Conservation (phyloP, 257 asterid species). For the Nicotiana obtusifolia region DNA sequence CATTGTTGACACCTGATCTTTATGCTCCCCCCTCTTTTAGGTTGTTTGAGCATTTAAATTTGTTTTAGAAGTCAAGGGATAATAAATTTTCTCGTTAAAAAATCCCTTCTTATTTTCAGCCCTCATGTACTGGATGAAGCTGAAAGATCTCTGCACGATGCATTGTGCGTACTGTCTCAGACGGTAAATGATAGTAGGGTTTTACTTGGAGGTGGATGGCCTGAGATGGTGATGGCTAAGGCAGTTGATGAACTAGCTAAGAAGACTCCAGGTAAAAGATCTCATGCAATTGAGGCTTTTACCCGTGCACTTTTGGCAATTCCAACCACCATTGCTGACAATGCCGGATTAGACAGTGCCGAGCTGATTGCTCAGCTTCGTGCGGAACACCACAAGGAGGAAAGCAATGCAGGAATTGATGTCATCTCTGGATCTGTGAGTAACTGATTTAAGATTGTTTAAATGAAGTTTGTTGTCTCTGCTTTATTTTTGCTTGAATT, state of each 20-base stretch:
- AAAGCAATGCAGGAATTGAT: slow-evolving; percentile 74
- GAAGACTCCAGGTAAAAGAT: slow-evolving; percentile 83
- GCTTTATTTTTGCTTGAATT: neutral
- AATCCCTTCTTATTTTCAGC: slow-evolving; percentile 30
- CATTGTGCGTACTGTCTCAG: slow-evolving; percentile 89
- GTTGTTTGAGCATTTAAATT: neutral
- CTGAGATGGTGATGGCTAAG: slow-evolving; percentile 95
- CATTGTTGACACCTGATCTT: neutral
- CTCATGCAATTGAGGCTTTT: slow-evolving; percentile 96
- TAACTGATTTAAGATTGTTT: slow-evolving; percentile 2
- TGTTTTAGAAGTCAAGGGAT: neutral
- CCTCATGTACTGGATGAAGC: slow-evolving; percentile 97
- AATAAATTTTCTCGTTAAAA: neutral
- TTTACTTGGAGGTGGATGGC: slow-evolving; percentile 96
- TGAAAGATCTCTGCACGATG: slow-evolving; percentile 93
- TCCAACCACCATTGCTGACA: slow-evolving; percentile 92
- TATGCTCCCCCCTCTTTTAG: no score
- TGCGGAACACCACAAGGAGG: slow-evolving; percentile 89
- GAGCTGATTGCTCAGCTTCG: slow-evolving; percentile 91
- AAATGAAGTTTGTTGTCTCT: neutral
- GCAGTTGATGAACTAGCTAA: slow-evolving; percentile 91
- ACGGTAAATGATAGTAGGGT: slow-evolving; percentile 93
- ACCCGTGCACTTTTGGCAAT: slow-evolving; percentile 81
- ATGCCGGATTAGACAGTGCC: slow-evolving; percentile 96
- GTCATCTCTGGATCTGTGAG: slow-evolving; percentile 90